Conservation (phyloP, 371 early-diverging fungal genomes). For the Capillidium heterosporum region DNA sequence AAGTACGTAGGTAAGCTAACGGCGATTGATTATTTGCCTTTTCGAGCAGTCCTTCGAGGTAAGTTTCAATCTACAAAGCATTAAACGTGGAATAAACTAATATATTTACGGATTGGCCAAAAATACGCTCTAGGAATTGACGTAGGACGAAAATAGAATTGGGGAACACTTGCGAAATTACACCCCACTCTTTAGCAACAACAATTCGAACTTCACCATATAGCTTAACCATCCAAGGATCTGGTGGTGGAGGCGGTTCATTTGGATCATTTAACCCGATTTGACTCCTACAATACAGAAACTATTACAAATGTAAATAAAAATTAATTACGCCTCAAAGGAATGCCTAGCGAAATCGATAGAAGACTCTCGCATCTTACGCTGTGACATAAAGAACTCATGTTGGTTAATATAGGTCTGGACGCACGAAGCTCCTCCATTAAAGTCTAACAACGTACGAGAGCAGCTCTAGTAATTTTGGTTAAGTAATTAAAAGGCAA, state of each 20-base stretch:
- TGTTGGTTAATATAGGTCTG: conserved; percentile 92
- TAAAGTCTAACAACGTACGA: conserved; percentile 73
- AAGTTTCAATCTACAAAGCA: conserved; percentile 52
- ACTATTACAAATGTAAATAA: background rate
- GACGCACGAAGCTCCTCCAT: conserved; percentile 86
- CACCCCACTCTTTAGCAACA: conserved; percentile 67
- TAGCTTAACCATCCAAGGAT: conserved; percentile 55
- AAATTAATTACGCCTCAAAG: background rate
- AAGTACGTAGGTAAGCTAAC: conserved; percentile 56
- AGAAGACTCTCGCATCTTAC: conserved; percentile 34
- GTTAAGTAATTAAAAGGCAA: background rate
- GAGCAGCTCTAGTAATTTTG: conserved; percentile 44
- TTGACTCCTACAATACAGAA: conserved; percentile 7
- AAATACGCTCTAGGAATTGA: conserved; percentile 80
- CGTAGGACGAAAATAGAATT: conserved; percentile 78
- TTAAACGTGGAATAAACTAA: background rate
- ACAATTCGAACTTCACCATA: conserved; percentile 67
- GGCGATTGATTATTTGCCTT: conserved; percentile 47
- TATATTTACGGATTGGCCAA: conserved; percentile 73
- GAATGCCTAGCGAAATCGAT: conserved; percentile 5
- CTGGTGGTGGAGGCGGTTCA: conserved; percentile 43
- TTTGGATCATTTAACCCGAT: conserved; percentile 24
- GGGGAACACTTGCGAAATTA: conserved; percentile 84
- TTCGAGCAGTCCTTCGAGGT: conserved; percentile 54
- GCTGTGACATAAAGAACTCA: conserved; percentile 75